Base-by-base conservation (phyloP, 768 basidiomycete species). In the Floccularia luteovirens region DNA sequence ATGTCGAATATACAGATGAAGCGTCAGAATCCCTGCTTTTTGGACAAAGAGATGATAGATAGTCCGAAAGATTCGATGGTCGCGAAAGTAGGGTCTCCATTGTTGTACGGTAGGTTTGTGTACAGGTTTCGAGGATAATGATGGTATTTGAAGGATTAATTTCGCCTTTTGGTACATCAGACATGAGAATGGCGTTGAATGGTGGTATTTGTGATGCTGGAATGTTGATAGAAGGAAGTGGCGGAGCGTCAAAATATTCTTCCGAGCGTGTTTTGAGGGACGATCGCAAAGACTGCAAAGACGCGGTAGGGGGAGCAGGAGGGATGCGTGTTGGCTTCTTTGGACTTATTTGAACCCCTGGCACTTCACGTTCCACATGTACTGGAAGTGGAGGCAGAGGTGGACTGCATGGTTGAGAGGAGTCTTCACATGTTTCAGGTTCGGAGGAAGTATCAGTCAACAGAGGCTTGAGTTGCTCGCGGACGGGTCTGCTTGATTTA, bases 41-140 rank as follows among this genome's bases (percentile, higher is more conserved):
- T 31, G 58, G 53, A 41, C 73, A 56, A 17, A 82, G 49, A 11
- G 70, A 64, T 1, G 53, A 55, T n/a, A 83, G 46, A 50, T 77
- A 82, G n/a, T 51, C 63, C 0, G 82, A 69, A 11, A 90, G 69
- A 45, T 74, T 63, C 0, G 87, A 89, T 0, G 80, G 74, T 3
- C 82, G 75, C 10, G 86, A 85, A 2, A 64, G 67, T 33, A 90
- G 56, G 3, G 88, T 85, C 14, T 65, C 63, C 38, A 87, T 57
- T 0, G 81, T 82, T 3, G 86, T 86, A 43, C 74, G 72, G 51
- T 76, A 71, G 0, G 78, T 77, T 22, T 63, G 51, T 0, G 84
- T 84, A 47, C 75, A 78, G 12, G 88, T 88, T 59, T 90, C 87
- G 33, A 90, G 48, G 2, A 77, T 76, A 36, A 90, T 70, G 36